phyloP scores from a whole-genome alignment of 768 basidiomycete genomes.

The Dictyophora rubrovolvata region DNA sequence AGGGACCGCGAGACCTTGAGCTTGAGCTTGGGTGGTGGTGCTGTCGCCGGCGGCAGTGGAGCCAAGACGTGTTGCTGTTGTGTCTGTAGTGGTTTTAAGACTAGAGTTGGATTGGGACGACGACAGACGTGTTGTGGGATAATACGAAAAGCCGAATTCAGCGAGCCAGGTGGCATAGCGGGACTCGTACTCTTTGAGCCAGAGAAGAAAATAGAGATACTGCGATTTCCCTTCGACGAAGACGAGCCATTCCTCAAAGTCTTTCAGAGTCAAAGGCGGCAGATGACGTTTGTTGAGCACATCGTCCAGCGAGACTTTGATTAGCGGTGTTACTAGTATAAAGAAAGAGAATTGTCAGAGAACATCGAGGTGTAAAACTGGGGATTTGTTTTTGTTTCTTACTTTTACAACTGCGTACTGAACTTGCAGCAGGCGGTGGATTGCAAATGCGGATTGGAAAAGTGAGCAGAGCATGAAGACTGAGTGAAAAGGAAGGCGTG shows the following conservation, averaged over 20 bases:
- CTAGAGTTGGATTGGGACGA: not conserved
- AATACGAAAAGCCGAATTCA: slow-evolving; percentile 1
- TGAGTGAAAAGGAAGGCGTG: slow-evolving; percentile 15
- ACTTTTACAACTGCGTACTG: slow-evolving; percentile 59
- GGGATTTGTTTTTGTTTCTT: not conserved
- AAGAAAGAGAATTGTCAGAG: not conserved
- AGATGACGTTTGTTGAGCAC: slow-evolving; percentile 68
- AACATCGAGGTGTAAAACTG: too few species aligned
- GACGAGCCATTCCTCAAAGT: slow-evolving; percentile 70
- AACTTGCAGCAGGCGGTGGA: slow-evolving; percentile 56
- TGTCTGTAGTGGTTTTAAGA: not conserved
- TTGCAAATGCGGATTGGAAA: slow-evolving; percentile 51
- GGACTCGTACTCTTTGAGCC: slow-evolving; percentile 63
- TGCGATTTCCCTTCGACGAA: slow-evolving; percentile 70
- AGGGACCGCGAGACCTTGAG: not conserved
- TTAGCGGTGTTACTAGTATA: slow-evolving; percentile 49
- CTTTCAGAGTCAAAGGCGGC: slow-evolving; percentile 70
- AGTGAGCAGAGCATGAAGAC: slow-evolving; percentile 25
- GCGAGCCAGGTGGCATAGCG: slow-evolving; percentile 33
- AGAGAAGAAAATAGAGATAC: slow-evolving; percentile 78
- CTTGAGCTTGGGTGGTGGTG: slow-evolving; percentile 21
- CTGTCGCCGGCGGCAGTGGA: slow-evolving; percentile 17
- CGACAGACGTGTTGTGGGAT: not conserved
- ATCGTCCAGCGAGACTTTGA: slow-evolving; percentile 62
- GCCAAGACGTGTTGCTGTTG: slow-evolving; percentile 36